Evolutionary conservation across 305 asterid genomes (phyloP).

Genomic region (Solanum hybrid): DNA sequence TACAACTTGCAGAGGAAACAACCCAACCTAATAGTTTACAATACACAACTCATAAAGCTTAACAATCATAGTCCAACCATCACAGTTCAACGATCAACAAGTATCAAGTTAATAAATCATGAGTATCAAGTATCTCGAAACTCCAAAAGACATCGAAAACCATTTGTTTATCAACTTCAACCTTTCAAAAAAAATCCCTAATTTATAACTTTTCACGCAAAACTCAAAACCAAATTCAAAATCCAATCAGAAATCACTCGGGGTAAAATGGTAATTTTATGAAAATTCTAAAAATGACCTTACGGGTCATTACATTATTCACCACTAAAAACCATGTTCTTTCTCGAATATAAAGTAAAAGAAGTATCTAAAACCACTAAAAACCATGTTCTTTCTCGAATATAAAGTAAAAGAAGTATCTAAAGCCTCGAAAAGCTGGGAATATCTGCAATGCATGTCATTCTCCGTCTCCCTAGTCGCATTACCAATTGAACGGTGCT

Average conservation of each 20-base stretch:
- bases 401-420: background rate
- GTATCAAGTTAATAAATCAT: background rate
- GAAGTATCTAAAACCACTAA: background rate
- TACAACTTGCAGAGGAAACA: no score
- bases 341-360: no score
- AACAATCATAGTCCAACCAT: background rate
- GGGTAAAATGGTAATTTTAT: background rate
- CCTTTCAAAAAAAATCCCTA: background rate
- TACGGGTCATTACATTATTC: background rate
- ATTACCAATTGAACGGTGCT: background rate
- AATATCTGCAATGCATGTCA: background rate
- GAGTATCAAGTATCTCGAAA: background rate
- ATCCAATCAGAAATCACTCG: background rate
- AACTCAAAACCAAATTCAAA: background rate
- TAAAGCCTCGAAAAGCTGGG: background rate
- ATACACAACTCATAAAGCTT: background rate
- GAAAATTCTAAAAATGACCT: background rate
- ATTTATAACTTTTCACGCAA: background rate
- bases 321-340: background rate
- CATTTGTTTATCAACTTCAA: background rate
- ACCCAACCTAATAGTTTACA: background rate
- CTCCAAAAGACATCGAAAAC: background rate
- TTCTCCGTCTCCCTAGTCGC: background rate
- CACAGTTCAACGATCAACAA: background rate
- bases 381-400: no score